A percentile compares a stretch with the other conserved stretches of the same genome.
Conservation (phyloP, 164 flowering plant genomes). For the Vitis vinifera region ASM3070453v1 NC_081813.1:6505001-6505500, state of each 20-base stretch:
- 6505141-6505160: not conserved
- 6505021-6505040: no score
- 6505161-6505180: slow-evolving; percentile 33
- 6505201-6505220: slow-evolving; percentile 12
- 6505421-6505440: no score
- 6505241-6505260: slow-evolving; percentile 32
- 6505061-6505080: no score
- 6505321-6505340: slow-evolving; percentile 21
- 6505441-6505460: no score
- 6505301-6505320: slow-evolving; percentile 39
- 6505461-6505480: no score
- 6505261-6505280: slow-evolving; percentile 29
- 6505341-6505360: slow-evolving; percentile 20
- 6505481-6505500: no score
- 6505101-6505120: no score
- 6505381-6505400: not conserved
- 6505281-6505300: slow-evolving; percentile 11
- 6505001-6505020: no score
- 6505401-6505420: no score
- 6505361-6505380: slow-evolving; percentile 29
- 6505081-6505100: no score
- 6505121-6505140: no score
- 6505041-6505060: no score
- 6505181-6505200: slow-evolving; percentile 8
- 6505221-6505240: slow-evolving; percentile 12